Conservation (phyloP, 2,329 filamentous ascomycete genomes). For the Chaetomium strumarium region DNA sequence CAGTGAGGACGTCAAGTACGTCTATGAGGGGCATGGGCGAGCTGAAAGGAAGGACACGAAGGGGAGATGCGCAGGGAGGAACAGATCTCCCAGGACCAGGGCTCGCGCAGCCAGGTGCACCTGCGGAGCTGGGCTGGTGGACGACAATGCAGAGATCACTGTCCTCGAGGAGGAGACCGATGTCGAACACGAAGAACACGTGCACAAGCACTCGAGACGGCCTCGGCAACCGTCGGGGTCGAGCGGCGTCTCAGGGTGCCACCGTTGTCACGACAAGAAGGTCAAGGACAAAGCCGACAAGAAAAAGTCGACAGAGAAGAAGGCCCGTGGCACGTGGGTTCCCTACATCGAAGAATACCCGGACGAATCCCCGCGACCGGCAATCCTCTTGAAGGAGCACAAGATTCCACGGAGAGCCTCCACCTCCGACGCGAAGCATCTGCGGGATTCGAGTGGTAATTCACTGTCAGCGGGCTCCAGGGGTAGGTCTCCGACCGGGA, state of each 20-base stretch:
- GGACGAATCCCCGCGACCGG: slow-evolving; percentile 17
- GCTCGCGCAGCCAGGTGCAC: slow-evolving; percentile 10
- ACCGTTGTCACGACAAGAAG: slow-evolving; percentile 3
- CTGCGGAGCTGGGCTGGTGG: slow-evolving; percentile 2
- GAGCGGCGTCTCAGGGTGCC: not conserved
- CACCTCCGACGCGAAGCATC: slow-evolving; percentile 16
- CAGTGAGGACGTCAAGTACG: slow-evolving; percentile 20
- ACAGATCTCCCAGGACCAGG: slow-evolving; percentile 15
- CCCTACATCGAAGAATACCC: slow-evolving; percentile 27
- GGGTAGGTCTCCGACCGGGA: slow-evolving; percentile 18
- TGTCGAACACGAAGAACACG: slow-evolving; percentile 9
- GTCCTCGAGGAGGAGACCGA: slow-evolving; percentile 17
- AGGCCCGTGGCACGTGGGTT: slow-evolving; percentile 4
- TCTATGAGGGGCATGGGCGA: slow-evolving; percentile 16
- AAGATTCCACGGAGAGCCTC: slow-evolving; percentile 19
- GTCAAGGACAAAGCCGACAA: slow-evolving; percentile 3
- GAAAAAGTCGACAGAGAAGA: slow-evolving; percentile 10
- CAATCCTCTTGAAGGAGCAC: slow-evolving; percentile 23
- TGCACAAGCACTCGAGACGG: not conserved
- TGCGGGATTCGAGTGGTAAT: slow-evolving; percentile 2
- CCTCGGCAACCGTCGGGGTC: not conserved
- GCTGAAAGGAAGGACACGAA: slow-evolving; percentile 4
- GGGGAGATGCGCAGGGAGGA: slow-evolving; percentile 12
- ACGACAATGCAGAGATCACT: slow-evolving; percentile 14
- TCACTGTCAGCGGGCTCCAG: slow-evolving; percentile 11